Conservation (phyloP, 1,284 basidiomycete genomes). For the Ceratobasidium sp. region DNA sequence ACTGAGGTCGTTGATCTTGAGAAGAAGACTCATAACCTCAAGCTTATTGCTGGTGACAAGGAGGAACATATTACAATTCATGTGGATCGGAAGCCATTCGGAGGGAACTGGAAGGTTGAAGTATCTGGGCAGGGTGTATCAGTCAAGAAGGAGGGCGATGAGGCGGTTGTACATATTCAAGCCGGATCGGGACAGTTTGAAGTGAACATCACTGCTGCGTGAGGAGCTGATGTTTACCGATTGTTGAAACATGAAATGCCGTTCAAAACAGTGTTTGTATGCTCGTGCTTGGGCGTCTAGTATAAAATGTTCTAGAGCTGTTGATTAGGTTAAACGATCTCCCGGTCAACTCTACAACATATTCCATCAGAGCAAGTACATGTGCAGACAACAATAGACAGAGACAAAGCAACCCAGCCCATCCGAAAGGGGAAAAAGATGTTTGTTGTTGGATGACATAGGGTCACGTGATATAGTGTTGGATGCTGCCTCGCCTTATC, state of each 20-base stretch:
- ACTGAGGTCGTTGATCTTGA: conserved; percentile 27
- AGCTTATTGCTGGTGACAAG: conserved; percentile 24
- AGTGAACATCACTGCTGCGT: conserved; percentile 17
- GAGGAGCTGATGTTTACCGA: no score
- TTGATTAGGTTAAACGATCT: neutral
- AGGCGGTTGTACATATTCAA: conserved; percentile 3
- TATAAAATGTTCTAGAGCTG: conserved; percentile 3
- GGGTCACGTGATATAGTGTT: conserved; percentile 39
- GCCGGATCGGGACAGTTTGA: conserved; percentile 33
- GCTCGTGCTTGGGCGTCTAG: no score
- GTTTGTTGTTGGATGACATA: conserved; percentile 24
- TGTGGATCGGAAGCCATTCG: conserved; percentile 36
- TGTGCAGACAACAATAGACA: conserved; percentile 6
- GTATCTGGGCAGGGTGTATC: conserved; percentile 18
- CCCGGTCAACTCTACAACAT: neutral
- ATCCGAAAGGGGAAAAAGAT: conserved; percentile 8
- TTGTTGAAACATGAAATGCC: no score
- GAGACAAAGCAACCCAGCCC: neutral
- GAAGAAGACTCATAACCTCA: conserved; percentile 19
- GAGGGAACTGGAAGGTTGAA: conserved; percentile 23
- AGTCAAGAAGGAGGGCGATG: conserved; percentile 7
- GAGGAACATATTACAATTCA: conserved; percentile 38
- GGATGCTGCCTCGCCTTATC: conserved; percentile 33
- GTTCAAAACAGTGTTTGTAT: no score
- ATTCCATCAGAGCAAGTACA: neutral